These are phyloP conservation scores for Apiospora hydei DNA, from an alignment of 2,329 filamentous ascomycete genomes.

Conservation along the genomic window DNA sequence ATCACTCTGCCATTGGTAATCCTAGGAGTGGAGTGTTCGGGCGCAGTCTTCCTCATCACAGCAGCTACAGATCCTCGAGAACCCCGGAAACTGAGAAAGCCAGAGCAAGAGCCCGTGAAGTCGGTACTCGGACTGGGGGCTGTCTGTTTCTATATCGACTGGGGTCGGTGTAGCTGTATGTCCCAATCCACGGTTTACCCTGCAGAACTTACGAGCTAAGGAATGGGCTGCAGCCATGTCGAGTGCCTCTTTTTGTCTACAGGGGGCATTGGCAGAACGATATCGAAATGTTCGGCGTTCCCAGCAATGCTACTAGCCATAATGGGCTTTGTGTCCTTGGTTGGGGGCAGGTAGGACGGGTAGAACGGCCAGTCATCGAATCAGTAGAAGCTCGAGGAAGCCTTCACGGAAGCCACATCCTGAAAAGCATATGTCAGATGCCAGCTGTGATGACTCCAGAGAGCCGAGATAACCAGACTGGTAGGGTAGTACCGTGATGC, in stretches of 20 bases:
- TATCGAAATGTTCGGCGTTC: neutral
- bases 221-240: neutral
- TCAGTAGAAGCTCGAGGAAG: neutral
- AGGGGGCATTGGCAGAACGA: neutral
- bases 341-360: neutral
- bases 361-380: neutral
- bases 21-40: neutral
- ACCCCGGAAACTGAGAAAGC: neutral
- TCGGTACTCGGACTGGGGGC: neutral
- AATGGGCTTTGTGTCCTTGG: neutral
- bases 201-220: neutral
- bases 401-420: neutral
- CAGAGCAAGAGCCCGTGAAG: neutral
- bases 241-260: neutral
- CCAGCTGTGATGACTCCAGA: neutral
- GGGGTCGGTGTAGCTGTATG: neutral
- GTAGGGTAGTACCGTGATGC: neutral
- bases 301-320: neutral
- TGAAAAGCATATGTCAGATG: neutral
- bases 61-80: neutral
- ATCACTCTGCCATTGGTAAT: neutral
- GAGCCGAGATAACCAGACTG: neutral
- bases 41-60: neutral
- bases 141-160: neutral
- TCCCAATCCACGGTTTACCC: neutral